Evolutionary conservation across 2,329 filamentous ascomycete genomes (phyloP).

Genomic region (Fusarium chlamydosporum): DNA sequence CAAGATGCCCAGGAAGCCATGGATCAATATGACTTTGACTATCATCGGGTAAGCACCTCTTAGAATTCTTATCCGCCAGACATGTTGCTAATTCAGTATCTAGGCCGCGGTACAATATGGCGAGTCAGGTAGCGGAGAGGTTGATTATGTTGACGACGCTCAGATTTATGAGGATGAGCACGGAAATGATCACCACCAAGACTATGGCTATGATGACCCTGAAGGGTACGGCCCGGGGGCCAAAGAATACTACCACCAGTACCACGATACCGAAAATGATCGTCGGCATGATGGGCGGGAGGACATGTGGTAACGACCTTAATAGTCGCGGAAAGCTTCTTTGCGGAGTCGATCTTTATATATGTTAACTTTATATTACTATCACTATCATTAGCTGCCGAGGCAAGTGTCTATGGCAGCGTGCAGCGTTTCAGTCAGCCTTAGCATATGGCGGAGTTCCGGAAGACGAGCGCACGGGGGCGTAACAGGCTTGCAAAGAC

Average conservation of each 20-base stretch:
- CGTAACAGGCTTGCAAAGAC: slow-evolving; percentile 43
- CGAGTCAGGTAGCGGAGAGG: slow-evolving; percentile 60
- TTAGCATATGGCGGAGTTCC: slow-evolving; percentile 57
- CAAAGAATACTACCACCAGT: slow-evolving; percentile 61
- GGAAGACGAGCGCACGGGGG: slow-evolving; percentile 47
- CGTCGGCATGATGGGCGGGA: slow-evolving; percentile 56
- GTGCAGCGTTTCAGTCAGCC: slow-evolving; percentile 48
- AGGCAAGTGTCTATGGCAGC: slow-evolving; percentile 41
- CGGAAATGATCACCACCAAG: slow-evolving; percentile 57
- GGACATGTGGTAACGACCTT: slow-evolving; percentile 61
- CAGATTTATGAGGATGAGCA: slow-evolving; percentile 69
- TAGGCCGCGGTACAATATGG: slow-evolving; percentile 64
- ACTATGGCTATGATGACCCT: slow-evolving; percentile 57
- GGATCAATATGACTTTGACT: slow-evolving; percentile 68
- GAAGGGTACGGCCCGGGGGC: slow-evolving; percentile 58
- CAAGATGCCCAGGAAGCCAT: slow-evolving; percentile 63
- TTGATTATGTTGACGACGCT: slow-evolving; percentile 67
- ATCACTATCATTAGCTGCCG: slow-evolving; percentile 37
- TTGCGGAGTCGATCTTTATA: slow-evolving; percentile 40
- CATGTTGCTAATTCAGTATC: slow-evolving; percentile 10
- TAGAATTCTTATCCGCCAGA: neutral
- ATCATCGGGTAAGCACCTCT: slow-evolving; percentile 63
- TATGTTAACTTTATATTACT: slow-evolving; percentile 45
- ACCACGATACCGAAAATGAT: slow-evolving; percentile 55
- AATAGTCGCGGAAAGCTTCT: slow-evolving; percentile 20